phyloP scores from a whole-genome alignment of 768 basidiomycete species.

The Trametes maxima region DNA sequence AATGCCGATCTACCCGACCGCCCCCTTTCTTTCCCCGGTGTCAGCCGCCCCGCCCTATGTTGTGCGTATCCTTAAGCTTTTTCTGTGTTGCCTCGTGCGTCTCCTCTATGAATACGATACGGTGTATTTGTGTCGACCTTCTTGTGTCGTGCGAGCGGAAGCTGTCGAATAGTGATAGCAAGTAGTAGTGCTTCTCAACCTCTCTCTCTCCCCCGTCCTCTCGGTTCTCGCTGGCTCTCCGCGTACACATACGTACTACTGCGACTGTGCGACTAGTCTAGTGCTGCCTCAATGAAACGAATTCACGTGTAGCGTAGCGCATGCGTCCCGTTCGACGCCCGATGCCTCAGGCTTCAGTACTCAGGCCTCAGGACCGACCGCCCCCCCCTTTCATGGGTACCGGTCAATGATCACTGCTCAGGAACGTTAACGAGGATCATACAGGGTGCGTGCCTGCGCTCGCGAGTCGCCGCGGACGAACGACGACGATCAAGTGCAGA shows the following conservation, averaged over 20 bases:
- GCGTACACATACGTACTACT: too few relatives aligned
- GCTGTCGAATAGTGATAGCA: neutral
- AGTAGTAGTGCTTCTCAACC: neutral
- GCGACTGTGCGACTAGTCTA: too few relatives aligned
- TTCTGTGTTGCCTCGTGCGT: conserved; percentile 9
- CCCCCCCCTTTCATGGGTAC: too few relatives aligned
- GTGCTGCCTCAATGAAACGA: too few relatives aligned
- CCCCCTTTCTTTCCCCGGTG: neutral
- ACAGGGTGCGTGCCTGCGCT: too few relatives aligned
- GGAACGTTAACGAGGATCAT: too few relatives aligned
- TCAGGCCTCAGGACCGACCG: too few relatives aligned
- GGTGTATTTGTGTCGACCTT: conserved; percentile 10
- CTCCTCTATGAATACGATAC: conserved; percentile 9
- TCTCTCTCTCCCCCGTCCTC: neutral
- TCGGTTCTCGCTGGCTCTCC: neutral
- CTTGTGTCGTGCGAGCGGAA: conserved; percentile 1
- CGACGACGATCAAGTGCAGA: neutral
- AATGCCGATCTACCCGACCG: neutral
- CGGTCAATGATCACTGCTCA: too few relatives aligned
- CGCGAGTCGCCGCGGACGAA: too few relatives aligned
- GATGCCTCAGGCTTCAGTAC: too few relatives aligned
- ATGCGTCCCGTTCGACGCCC: too few relatives aligned
- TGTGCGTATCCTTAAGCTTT: conserved; percentile 19
- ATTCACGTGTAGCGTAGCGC: too few relatives aligned
- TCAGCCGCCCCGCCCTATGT: neutral